Base-by-base conservation (phyloP, 257 asterid species). In the Jacaranda mimosifolia region DNA sequence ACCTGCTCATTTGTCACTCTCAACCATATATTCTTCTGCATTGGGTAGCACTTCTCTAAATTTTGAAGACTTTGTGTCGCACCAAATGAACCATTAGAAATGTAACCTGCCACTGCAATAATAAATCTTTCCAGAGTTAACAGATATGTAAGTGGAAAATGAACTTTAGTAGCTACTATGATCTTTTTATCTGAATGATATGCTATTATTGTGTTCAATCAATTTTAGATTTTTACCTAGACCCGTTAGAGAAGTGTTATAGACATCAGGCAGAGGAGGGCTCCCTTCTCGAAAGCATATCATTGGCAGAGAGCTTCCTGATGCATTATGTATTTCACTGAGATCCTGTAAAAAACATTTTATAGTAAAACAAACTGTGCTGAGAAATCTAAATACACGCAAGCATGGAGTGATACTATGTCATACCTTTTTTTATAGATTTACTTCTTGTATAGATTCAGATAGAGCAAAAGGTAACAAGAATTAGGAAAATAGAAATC, bases 211-310 rank as follows among this genome's bases (percentile, higher is more conserved):
- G 32, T 39, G 4, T 62, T 43, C 18, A 7, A 46, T 11, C 46
- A 56, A 43, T 8, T 53, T 53, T 4, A 46, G 5, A 21, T 68
- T 63, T 74, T 81, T 88, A 96, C 99, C 97, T 79, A 91, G 82
- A 68, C 97, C 94, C 38, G 91, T 78, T 72, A 36, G 76, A 83
- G 97, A 86, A 72, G 89, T 81, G 80, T 89, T 87, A 81, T 93
- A 72, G 77, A 87, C 89, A 81, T 96, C 99, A 32, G 99, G 99
- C 74, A 96, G 76, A 79, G 99, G 97, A 48, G 96, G 98, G 79
- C 98, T 89, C 76, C 99, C 99, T 86, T 93, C 92, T 69, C 99
- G 89, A 75, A 93, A 81, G 87, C 99, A 96, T 79, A 96, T 83
- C 76, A 96, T 89, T 9, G 97, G 98, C 64, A 84, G 63, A 81